These are phyloP conservation scores for Pestalotiopsis sp. DNA, from an alignment of 2,329 filamentous ascomycete species.

Conservation along the genomic window DNA sequence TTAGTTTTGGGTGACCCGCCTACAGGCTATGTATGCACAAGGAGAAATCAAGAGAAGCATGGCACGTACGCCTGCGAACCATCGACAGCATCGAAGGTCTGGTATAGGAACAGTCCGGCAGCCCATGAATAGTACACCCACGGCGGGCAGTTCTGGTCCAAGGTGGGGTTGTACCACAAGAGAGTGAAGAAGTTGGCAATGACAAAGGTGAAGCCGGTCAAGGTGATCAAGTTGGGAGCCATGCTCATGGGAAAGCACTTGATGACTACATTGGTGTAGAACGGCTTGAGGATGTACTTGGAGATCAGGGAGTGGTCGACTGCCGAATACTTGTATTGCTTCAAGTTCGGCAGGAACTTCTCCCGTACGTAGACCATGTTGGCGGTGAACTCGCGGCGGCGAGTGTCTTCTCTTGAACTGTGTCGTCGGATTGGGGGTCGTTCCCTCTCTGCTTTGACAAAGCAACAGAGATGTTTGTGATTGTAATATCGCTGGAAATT, in stretches of 20 bases:
- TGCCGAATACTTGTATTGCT: constrained; percentile 92
- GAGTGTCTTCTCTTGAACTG: background rate
- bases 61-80: constrained; percentile 81
- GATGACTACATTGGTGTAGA: constrained; percentile 95
- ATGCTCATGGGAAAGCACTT: constrained; percentile 93
- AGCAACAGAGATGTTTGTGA: background rate
- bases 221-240: constrained; percentile 86
- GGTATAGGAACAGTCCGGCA: constrained; percentile 88
- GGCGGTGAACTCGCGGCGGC: constrained; percentile 13
- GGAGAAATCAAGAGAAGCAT: constrained; percentile 7
- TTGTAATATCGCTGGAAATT: background rate
- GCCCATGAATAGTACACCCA: constrained; percentile 98
- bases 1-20: background rate
- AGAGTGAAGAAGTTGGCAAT: constrained; percentile 87
- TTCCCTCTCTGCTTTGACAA: background rate
- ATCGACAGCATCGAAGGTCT: constrained; percentile 98
- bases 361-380: constrained; percentile 94
- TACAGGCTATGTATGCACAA: background rate
- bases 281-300: constrained; percentile 94
- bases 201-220: constrained; percentile 89
- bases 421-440: background rate
- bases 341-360: constrained; percentile 83
- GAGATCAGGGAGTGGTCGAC: constrained; percentile 91
- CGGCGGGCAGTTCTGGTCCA: constrained; percentile 88
- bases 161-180: constrained; percentile 92